phyloP scores from a whole-genome alignment of 495 filamentous ascomycete species.

The Penicillium cinerascens region DNA sequence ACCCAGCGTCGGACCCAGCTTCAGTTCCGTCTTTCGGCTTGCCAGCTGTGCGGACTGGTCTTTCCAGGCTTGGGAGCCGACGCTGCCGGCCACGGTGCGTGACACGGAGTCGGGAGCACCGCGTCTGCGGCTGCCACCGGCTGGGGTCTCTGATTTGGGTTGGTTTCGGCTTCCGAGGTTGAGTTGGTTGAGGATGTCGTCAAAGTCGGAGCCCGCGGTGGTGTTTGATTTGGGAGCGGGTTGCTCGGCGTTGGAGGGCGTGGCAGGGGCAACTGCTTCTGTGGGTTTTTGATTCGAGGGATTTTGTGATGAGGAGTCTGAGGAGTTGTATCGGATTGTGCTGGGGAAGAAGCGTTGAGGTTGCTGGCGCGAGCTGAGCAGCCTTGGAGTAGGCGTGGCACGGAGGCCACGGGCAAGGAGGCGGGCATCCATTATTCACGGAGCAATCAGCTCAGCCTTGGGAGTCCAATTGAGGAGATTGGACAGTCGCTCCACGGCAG shows the following conservation, averaged over 20 bases:
- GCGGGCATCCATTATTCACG: slow-evolving; percentile 37
- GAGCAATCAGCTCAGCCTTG: background rate
- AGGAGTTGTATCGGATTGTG: slow-evolving; percentile 28
- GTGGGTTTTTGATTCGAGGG: background rate
- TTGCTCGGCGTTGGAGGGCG: slow-evolving; percentile 6
- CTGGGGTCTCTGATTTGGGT: slow-evolving; percentile 3
- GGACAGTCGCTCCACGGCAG: background rate
- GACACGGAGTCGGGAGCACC: slow-evolving; percentile 21
- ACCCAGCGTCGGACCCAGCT: slow-evolving; percentile 42
- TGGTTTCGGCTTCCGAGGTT: slow-evolving; percentile 28
- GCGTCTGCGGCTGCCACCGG: slow-evolving; percentile 2
- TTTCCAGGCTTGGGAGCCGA: no score
- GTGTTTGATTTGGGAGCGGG: slow-evolving; percentile 6
- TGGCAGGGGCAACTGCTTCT: slow-evolving; percentile 1
- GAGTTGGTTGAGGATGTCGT: slow-evolving; percentile 38
- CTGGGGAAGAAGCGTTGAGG: slow-evolving; percentile 16
- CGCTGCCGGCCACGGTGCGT: slow-evolving; percentile 16
- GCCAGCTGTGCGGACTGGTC: slow-evolving; percentile 7
- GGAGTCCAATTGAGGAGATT: slow-evolving; percentile 1
- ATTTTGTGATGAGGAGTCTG: slow-evolving; percentile 10
- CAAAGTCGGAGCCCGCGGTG: slow-evolving; percentile 26
- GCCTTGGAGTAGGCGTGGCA: slow-evolving; percentile 28
- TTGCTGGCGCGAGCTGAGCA: slow-evolving; percentile 22
- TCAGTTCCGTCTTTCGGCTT: slow-evolving; percentile 28
- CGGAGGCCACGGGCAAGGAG: slow-evolving; percentile 35